Evolutionary conservation across 2,329 filamentous ascomycete species (phyloP), one percentile per base, ranked within the genome.

Genomic region (Chaetomium strumarium): DNA sequence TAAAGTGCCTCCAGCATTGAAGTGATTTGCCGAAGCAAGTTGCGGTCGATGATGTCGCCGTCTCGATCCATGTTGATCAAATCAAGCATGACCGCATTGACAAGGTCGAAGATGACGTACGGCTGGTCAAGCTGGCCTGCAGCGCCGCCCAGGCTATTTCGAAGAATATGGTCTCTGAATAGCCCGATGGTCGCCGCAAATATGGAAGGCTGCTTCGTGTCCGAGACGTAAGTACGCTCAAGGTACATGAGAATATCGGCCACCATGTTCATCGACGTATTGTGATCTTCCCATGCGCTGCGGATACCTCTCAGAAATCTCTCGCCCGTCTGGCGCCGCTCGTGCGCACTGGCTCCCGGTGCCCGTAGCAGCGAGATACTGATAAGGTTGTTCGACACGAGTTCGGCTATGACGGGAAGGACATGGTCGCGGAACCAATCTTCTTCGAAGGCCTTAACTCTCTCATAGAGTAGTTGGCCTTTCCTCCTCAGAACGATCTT

Each of bases 221-320:
- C 90, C 34, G 83, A 76, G 46, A 83, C 86, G 63, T 88, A 90
- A 29, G 91, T 85, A 46, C 90, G 86, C 66, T 99, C 92, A 76
- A 99, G 89, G 66, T 96, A 96, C 90, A 97, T 96, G 47, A 97
- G 77, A 31, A 97, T 90, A 68, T 97, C 93, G 4, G 91, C 90
- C 46, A 90, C 85, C 92, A 97, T 97, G 65, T 90, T 90, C 88
- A 96, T 96, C 41, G 88, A 91, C 52, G 88, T 81, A 66, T 91
- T 88, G 66, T 99, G 91, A 57, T 95, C 87, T 55, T 90, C 83
- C 90, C 91, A 99, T 2, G 85, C 83, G 53, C 84, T 77, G 61
- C 86, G 86, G 13, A 97, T 69, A 0, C 83, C 85, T 51, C 81
- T 81, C 53, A 99, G 70, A 59, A 97, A 95, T 64, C 79, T 84